Percentiles rank a stretch among this genome's conserved stretches.
Evolutionary conservation across 2,329 filamentous ascomycete genomes (phyloP).

Genomic region (Macroventuria anomochaeta): DNA sequence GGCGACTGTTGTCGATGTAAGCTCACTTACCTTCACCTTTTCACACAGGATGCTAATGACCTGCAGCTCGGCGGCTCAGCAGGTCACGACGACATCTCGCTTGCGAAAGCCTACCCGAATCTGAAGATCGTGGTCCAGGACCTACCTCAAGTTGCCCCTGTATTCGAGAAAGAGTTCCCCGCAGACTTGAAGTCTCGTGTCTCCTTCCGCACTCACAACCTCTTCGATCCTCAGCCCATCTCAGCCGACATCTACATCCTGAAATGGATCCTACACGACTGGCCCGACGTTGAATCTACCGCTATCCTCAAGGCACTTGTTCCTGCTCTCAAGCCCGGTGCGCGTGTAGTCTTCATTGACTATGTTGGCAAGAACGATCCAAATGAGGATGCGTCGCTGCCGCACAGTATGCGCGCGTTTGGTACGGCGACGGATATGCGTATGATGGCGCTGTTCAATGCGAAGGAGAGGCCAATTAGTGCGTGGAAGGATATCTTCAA

Average conservation of each 20-base stretch:
- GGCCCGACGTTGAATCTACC: slow-evolving; percentile 58
- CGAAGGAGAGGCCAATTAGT: slow-evolving; percentile 55
- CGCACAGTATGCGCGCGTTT: slow-evolving; percentile 32
- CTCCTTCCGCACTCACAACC: slow-evolving; percentile 59
- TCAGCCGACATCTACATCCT: slow-evolving; percentile 62
- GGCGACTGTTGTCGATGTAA: slow-evolving; percentile 38
- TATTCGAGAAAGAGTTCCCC: slow-evolving; percentile 36
- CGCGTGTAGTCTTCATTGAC: slow-evolving; percentile 55
- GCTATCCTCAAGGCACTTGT: slow-evolving; percentile 54
- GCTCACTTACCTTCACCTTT: slow-evolving; percentile 7
- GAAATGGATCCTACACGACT: slow-evolving; percentile 68
- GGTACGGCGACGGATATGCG: slow-evolving; percentile 55
- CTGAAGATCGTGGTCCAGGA: slow-evolving; percentile 44
- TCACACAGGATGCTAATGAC: slow-evolving; percentile 1
- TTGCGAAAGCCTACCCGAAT: slow-evolving; percentile 34
- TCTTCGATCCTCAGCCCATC: slow-evolving; percentile 64
- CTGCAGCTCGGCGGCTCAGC: slow-evolving; percentile 39
- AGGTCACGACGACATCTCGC: slow-evolving; percentile 40
- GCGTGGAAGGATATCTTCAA: slow-evolving; percentile 56
- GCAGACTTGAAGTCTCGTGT: slow-evolving; percentile 34
- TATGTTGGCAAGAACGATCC: slow-evolving; percentile 38
- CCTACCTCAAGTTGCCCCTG: slow-evolving; percentile 33
- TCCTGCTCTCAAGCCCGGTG: slow-evolving; percentile 63
- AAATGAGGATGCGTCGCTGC: slow-evolving; percentile 25
- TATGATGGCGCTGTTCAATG: slow-evolving; percentile 60